phyloP scores from a whole-genome alignment of 1,284 basidiomycete species.

The Phenoliferia sp. region DNA sequence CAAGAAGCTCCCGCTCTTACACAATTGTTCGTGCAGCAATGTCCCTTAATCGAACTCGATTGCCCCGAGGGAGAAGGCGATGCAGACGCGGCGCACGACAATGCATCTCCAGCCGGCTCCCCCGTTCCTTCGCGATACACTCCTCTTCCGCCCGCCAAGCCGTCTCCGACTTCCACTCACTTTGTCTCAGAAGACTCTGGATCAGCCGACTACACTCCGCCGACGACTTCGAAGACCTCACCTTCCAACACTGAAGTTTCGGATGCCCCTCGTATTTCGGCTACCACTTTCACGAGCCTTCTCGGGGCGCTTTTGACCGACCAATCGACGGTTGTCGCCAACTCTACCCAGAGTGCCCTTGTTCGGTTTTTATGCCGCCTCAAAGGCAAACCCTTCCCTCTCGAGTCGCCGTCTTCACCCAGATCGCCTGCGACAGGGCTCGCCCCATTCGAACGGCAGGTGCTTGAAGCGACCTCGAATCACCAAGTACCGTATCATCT shows the following conservation, averaged over 20 bases:
- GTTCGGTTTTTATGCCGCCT: slow-evolving; percentile 33
- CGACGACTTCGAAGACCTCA: slow-evolving; percentile 23
- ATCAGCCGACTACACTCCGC: slow-evolving; percentile 11
- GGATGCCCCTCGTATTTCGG: slow-evolving; percentile 56
- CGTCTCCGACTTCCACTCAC: slow-evolving; percentile 9
- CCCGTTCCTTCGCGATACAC: slow-evolving; percentile 14
- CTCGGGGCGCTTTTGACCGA: slow-evolving; percentile 69
- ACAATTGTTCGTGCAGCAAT: not conserved
- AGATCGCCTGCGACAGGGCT: slow-evolving; percentile 10
- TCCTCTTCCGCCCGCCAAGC: not conserved
- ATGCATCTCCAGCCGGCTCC: not conserved
- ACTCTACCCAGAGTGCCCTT: slow-evolving; percentile 20
- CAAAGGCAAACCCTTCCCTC: slow-evolving; percentile 12
- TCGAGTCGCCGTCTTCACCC: not conserved
- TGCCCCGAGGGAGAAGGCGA: not conserved
- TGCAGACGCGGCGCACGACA: not conserved
- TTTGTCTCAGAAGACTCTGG: slow-evolving; percentile 14
- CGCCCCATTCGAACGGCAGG: not conserved
- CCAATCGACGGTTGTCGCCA: slow-evolving; percentile 24
- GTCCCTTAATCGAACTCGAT: slow-evolving; percentile 30
- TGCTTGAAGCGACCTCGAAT: slow-evolving; percentile 13
- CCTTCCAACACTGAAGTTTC: slow-evolving; percentile 29
- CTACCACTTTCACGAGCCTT: slow-evolving; percentile 84
- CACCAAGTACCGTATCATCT: slow-evolving; percentile 34
- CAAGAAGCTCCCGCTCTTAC: not conserved